Evolutionary conservation across 352 stramenopile genomes (phyloP).

Genomic region (Globisporangium parvum): DNA sequence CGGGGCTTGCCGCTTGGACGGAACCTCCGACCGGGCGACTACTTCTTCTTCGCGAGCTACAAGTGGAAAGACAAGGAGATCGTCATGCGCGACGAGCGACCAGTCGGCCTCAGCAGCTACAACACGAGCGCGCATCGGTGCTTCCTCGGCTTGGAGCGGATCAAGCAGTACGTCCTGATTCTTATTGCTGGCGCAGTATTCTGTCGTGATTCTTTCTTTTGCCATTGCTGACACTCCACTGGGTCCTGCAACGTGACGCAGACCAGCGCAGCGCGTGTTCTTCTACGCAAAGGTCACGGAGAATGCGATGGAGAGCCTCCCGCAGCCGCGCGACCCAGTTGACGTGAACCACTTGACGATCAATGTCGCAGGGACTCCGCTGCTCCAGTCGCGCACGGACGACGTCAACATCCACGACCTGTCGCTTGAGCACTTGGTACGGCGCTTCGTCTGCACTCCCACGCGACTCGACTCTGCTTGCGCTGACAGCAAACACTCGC

Average conservation of each 20-base stretch:
- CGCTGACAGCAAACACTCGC: neutral
- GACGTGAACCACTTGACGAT: conserved; percentile 62
- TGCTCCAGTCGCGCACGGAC: neutral
- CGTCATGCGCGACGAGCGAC: conserved; percentile 70
- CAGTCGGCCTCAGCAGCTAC: conserved; percentile 76
- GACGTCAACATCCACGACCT: conserved; percentile 16
- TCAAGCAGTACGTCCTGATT: conserved; percentile 47
- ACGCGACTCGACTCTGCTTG: neutral
- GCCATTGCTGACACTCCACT: neutral
- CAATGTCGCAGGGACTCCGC: conserved; percentile 45
- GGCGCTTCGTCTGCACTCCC: neutral
- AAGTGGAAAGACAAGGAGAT: conserved; percentile 87
- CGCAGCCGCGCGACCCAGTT: conserved; percentile 45
- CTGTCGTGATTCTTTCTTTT: neutral
- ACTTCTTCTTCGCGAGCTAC: conserved; percentile 86
- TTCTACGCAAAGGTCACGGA: conserved; percentile 79
- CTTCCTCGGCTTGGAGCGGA: conserved; percentile 77
- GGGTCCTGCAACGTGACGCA: conserved; percentile 12
- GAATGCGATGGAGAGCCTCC: conserved; percentile 65
- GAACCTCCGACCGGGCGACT: conserved; percentile 68
- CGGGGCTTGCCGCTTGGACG: conserved; percentile 66
- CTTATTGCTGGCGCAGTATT: no score
- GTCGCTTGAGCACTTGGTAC: conserved; percentile 7
- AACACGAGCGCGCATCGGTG: conserved; percentile 78
- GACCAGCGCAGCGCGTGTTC: conserved; percentile 59